Evolutionary conservation across 192 early-diverging fungal species (phyloP).

Genomic region (Gamsiella multidivaricata): DNA sequence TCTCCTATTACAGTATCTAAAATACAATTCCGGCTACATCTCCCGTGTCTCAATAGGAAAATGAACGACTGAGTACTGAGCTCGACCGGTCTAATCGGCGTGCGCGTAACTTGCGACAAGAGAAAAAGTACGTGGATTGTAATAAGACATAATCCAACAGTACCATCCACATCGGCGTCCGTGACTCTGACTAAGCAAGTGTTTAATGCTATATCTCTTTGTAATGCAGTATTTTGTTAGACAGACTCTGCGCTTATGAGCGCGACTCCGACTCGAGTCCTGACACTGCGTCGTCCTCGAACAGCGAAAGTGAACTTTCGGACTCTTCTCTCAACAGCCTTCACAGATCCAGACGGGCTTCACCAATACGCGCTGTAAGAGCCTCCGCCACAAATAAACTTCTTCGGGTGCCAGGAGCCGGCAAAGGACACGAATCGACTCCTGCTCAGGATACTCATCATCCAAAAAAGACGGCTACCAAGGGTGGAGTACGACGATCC

Average conservation of each 20-base stretch:
- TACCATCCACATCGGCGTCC: too few species aligned
- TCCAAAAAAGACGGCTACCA: slow-evolving; percentile 16
- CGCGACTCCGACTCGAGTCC: slow-evolving; percentile 20
- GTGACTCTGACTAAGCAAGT: not conserved
- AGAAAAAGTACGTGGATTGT: slow-evolving; percentile 34
- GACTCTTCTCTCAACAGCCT: slow-evolving; percentile 23
- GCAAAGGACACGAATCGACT: slow-evolving; percentile 1
- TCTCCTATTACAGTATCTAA: too few species aligned
- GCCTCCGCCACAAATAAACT: not conserved
- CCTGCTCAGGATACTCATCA: slow-evolving; percentile 1
- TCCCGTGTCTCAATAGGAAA: slow-evolving; percentile 30
- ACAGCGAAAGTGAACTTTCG: slow-evolving; percentile 32
- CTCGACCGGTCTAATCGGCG: slow-evolving; percentile 33
- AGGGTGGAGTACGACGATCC: slow-evolving; percentile 4
- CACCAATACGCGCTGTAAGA: not conserved
- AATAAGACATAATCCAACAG: too few species aligned
- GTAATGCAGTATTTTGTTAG: slow-evolving; percentile 21
- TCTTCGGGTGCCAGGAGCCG: not conserved
- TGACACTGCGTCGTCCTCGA: slow-evolving; percentile 13
- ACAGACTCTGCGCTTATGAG: slow-evolving; percentile 20
- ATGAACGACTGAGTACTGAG: slow-evolving; percentile 25
- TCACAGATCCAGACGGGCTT: not conserved
- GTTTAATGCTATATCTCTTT: not conserved
- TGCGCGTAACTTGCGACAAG: slow-evolving; percentile 30
- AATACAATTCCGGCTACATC: too few species aligned